Evolutionary conservation across 345 rosid genomes (phyloP), one percentile per base, ranked within the genome.

Genomic region (Luvunga scandens): DNA sequence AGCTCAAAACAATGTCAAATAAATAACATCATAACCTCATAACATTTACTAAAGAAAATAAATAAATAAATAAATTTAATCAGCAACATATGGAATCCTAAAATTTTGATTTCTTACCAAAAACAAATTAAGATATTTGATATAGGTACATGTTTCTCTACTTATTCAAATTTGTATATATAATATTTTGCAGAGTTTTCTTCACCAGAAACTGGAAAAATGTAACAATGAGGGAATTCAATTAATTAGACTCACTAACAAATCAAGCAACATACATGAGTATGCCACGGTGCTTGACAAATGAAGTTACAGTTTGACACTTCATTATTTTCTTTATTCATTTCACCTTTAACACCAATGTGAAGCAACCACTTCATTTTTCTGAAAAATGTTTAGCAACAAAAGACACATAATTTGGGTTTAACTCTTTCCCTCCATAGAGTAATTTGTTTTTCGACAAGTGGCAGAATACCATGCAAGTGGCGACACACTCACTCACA

Each of bases 1-100:
- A 45, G 50, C 33, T 60, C 83, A 76, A 61, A 73, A 48, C 59
- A 3, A 22, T 1, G 38, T 65, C 45, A 71, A 71, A 59, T 22
- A 62, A 61, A 68, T 1, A 68, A 57, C 55, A 38, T 48, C 64
- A 31, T 39, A 61, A 59, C 28, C 36, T 38, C 31, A 75, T 14
- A 61, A 59, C 39, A 62, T 74, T 74, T 34, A 19, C 55, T 30
- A 45, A 33, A 38, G 63, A 36, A 50, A 77, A 56, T 31, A 31
- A 19, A 66, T 45, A 31, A 19, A 66, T 45, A 45, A 12, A 45
- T 45, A 66, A 33, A 66, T 18, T 21, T 30, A 21, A 30, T 24
- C 76, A 71, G 16, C 33, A 78, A 13, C 31, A 77, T 28, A 34
- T 24, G 28, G 50, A 50, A 72, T 34, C 59, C 27, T 9, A 2